These are phyloP conservation scores for Pyrenula massariospora DNA, from an alignment of 495 filamentous ascomycete species.

Conservation along the genomic window DNA sequence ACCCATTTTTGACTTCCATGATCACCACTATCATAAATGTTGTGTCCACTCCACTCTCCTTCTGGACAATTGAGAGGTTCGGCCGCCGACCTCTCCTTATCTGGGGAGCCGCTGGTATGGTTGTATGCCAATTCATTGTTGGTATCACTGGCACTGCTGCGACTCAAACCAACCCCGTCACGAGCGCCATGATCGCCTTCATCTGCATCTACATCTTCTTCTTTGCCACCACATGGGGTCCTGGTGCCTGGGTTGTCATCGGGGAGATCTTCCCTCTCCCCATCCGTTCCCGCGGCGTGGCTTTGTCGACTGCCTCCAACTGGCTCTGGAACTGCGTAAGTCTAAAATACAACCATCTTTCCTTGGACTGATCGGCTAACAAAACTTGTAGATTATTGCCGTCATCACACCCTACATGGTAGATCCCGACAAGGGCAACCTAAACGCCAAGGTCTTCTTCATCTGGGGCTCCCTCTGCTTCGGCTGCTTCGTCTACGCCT, in stretches of 20 bases:
- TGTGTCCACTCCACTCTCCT: slow-evolving; percentile 65
- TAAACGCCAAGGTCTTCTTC: slow-evolving; percentile 73
- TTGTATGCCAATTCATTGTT: slow-evolving; percentile 76
- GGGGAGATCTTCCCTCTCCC: slow-evolving; percentile 81
- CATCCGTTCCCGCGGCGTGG: slow-evolving; percentile 72
- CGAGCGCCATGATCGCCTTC: slow-evolving; percentile 62
- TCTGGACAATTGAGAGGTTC: slow-evolving; percentile 70
- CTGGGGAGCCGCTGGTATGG: slow-evolving; percentile 68
- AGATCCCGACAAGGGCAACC: slow-evolving; percentile 50
- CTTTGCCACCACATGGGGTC: slow-evolving; percentile 70
- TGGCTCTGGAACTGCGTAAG: slow-evolving; percentile 70
- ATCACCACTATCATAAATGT: slow-evolving; percentile 84
- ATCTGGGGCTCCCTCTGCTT: slow-evolving; percentile 67
- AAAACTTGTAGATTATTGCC: slow-evolving; percentile 36
- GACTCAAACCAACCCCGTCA: slow-evolving; percentile 22
- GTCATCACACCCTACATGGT: slow-evolving; percentile 77
- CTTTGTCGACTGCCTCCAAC: slow-evolving; percentile 71
- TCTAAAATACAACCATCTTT: not conserved
- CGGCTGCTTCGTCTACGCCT: slow-evolving; percentile 57
- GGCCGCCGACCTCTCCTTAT: slow-evolving; percentile 79
- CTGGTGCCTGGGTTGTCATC: slow-evolving; percentile 68
- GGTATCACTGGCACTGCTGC: slow-evolving; percentile 39
- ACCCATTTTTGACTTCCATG: slow-evolving; percentile 70
- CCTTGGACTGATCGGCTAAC: not conserved
- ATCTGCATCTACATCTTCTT: slow-evolving; percentile 67